Percentiles rank a stretch among this genome's conserved stretches.
phyloP scores from a whole-genome alignment of 2,329 filamentous ascomycete species.

The Nemania sp. region DNA sequence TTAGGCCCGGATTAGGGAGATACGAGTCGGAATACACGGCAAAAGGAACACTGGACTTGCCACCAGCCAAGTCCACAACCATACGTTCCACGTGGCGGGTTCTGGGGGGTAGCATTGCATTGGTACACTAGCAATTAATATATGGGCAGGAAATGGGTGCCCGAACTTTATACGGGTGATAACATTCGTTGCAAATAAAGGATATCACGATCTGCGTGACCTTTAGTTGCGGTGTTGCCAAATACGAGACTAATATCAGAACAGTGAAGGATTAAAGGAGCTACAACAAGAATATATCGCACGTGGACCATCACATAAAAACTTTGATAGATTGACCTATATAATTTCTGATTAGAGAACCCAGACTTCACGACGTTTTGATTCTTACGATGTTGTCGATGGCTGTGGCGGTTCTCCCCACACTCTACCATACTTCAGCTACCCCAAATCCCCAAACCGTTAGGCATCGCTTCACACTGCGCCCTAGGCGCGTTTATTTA shows the following conservation, averaged over 20 bases:
- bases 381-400: not conserved
- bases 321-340: not conserved
- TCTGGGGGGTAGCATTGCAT: constrained; percentile 20
- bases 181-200: constrained; percentile 4
- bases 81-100: constrained; percentile 36
- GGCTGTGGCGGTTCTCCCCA: not conserved
- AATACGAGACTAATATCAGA: too few relatives aligned
- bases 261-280: too few relatives aligned
- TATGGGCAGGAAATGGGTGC: not conserved
- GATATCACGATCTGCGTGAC: not conserved
- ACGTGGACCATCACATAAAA: not conserved
- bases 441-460: constrained; percentile 11
- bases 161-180: not conserved
- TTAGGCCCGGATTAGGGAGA: constrained; percentile 11
- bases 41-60: constrained; percentile 13
- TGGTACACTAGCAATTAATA: not conserved
- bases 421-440: not conserved
- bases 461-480: not conserved
- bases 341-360: not conserved
- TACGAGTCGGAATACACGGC: constrained; percentile 10
- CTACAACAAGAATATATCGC: too few relatives aligned
- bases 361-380: not conserved
- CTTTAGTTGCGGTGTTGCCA: not conserved
- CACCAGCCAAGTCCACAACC: constrained; percentile 13
- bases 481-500: not conserved